Conservation (phyloP, 225 moss, liverwort and hornwort species). For the Sphagnum contortum region DNA sequence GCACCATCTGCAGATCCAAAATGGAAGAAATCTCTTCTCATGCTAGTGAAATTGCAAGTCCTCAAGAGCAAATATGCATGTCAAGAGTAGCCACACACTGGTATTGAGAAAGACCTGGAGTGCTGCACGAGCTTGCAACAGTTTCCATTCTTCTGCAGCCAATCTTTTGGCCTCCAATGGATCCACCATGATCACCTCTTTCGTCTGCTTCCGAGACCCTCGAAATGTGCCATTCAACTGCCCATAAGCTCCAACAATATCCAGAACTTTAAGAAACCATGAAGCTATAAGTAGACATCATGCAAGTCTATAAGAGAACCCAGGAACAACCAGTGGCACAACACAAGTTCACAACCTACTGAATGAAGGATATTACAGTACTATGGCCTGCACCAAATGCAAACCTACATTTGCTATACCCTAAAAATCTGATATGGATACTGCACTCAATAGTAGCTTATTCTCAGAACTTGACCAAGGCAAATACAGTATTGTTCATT, state of each 20-base stretch:
- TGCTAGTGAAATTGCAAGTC: no score
- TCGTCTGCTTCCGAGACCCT: constrained; percentile 31
- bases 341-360: no score
- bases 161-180: constrained; percentile 94
- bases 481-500: no score
- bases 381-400: background rate
- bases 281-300: background rate
- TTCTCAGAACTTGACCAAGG: no score
- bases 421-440: background rate
- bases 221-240: constrained; percentile 31
- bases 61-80: no score
- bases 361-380: no score
- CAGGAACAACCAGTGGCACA: no score
- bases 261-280: background rate
- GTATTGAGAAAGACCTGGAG: constrained; percentile 36
- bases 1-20: no score
- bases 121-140: constrained; percentile 46
- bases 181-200: constrained; percentile 74
- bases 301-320: no score
- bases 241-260: constrained; percentile 16
- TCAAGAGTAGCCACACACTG: no score
- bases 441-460: no score
- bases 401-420: background rate
- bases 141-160: constrained; percentile 78
- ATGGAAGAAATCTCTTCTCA: no score